Conservation (phyloP, 1,139 yeast genomes). For the Meyerozyma sp. region DNA sequence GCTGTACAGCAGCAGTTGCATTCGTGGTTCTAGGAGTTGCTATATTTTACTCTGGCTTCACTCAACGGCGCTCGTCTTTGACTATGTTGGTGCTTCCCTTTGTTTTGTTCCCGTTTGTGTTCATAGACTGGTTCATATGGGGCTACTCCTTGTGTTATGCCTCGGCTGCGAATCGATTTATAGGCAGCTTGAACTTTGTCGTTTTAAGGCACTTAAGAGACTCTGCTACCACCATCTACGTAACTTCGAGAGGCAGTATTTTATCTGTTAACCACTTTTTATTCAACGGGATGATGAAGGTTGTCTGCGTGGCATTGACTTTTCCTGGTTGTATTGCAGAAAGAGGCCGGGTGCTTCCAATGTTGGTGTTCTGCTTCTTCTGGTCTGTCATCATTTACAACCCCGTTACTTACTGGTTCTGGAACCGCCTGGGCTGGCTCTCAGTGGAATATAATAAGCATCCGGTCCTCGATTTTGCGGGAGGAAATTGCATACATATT, state of each 20-base stretch:
- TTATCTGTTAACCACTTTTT: constrained; percentile 38
- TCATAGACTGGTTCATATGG: constrained; percentile 55
- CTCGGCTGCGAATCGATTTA: constrained; percentile 34
- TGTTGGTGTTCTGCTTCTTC: constrained; percentile 44
- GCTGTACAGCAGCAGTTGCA: constrained; percentile 30
- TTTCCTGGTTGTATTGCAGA: constrained; percentile 57
- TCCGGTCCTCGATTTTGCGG: constrained; percentile 60
- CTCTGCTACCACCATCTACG: constrained; percentile 17
- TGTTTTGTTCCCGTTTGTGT: constrained; percentile 34
- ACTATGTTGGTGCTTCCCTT: constrained; percentile 50
- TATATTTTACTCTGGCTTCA: constrained; percentile 54
- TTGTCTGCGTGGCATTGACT: constrained; percentile 48
- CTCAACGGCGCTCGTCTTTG: constrained; percentile 51
- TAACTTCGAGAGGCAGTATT: constrained; percentile 36
- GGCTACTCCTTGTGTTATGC: constrained; percentile 52
- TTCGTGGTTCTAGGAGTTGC: constrained; percentile 39
- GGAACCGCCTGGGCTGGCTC: constrained; percentile 60
- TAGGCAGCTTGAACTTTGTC: constrained; percentile 43
- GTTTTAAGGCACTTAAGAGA: constrained; percentile 34
- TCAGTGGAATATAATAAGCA: constrained; percentile 29
- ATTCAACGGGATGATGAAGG: constrained; percentile 47
- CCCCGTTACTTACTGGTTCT: constrained; percentile 63
- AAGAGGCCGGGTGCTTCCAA: constrained; percentile 51
- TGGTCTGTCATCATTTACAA: constrained; percentile 59
- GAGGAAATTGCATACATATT: constrained; percentile 60